Evolutionary conservation across 257 asterid genomes (phyloP), one percentile per base, ranked within the genome.

Genomic region (Nicotiana tomentosiformis): DNA sequence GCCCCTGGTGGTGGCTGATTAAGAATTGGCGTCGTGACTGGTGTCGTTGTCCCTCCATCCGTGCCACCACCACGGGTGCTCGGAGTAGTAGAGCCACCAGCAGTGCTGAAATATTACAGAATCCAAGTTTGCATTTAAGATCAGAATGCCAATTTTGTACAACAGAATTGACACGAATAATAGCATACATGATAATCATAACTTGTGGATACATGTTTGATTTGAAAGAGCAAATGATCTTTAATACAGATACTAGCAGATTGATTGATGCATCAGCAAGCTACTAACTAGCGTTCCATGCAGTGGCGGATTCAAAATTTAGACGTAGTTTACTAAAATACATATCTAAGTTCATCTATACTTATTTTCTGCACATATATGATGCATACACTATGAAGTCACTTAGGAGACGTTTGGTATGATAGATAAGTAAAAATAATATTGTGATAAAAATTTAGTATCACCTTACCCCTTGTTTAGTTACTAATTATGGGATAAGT

Each of bases 11-110:
- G 91, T 6, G 95, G 90, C 8, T 91, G 91, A 17, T 5, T 74
- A 16, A 61, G 14, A 11, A 33, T 35, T 7, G 94, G 90, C 0
- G 86, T 85, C 1, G 79, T 39, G n/a, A 83, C 65, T 10, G 90
- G 85, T 33, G 89, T 68, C 39, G 85, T 85, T 7, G 87, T 56
- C 56, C 86, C 89, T 53, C 87, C 85, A 2, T 66, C 23, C 1
- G 81, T 80, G 18, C 84, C 87, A 9, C 86, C 90, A 16, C 80
- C 39, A 49, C 8, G 23, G 20, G 39, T 46, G 80, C 29, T 76
- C 60, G 88, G 78, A 5, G 86, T 26, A 32, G 85, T 67, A 4
- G 69, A 16, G 78, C 93, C 94, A 60, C 97, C 97, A 49, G 95
- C 94, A 18, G 84, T 62, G 37, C 95, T 93, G 91, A 82, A 83